These are phyloP conservation scores for Phytophthora nicotianae DNA, from an alignment of 352 stramenopile genomes.

Conservation along the genomic window DNA sequence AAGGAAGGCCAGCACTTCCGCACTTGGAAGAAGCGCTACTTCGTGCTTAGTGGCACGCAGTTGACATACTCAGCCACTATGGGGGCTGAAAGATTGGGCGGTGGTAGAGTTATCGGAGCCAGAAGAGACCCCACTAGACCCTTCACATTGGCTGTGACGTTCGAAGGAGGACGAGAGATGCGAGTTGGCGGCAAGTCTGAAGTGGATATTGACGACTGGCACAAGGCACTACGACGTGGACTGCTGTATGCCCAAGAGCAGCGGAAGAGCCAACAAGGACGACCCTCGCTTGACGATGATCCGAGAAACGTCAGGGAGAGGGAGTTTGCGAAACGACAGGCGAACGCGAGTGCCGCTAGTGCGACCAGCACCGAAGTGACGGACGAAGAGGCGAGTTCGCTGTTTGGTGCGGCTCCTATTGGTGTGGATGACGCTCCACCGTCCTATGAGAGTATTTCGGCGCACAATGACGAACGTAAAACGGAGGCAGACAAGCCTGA, in stretches of 20 bases:
- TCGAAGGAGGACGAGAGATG: conserved; percentile 72
- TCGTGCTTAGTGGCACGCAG: conserved; percentile 63
- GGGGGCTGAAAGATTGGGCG: conserved; percentile 47
- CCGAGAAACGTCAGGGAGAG: conserved; percentile 28
- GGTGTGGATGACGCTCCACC: conserved; percentile 20
- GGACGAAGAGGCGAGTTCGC: conserved; percentile 34
- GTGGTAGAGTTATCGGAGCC: conserved; percentile 58
- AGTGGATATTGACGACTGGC: conserved; percentile 74
- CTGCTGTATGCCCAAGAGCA: conserved; percentile 48
- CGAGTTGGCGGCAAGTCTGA: conserved; percentile 66
- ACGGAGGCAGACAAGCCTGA: conserved; percentile 19
- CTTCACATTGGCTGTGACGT: conserved; percentile 65
- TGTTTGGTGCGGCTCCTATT: conserved; percentile 31
- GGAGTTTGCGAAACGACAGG: conserved; percentile 42
- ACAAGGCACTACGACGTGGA: conserved; percentile 55
- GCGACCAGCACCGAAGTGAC: conserved; percentile 22
- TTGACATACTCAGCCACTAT: conserved; percentile 73
- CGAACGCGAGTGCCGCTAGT: conserved; percentile 23
- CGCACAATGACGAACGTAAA: conserved; percentile 22
- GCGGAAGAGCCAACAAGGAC: conserved; percentile 28
- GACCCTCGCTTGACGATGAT: conserved; percentile 31
- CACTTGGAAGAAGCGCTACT: conserved; percentile 80
- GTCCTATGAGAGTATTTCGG: conserved; percentile 23
- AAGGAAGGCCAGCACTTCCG: conserved; percentile 71
- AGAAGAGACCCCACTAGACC: conserved; percentile 60